A percentile compares a stretch with the other conserved stretches of the same genome.
These are phyloP conservation scores for Starmera caribaea DNA, from an alignment of 805 yeast genomes.

Conservation along the genomic window DNA sequence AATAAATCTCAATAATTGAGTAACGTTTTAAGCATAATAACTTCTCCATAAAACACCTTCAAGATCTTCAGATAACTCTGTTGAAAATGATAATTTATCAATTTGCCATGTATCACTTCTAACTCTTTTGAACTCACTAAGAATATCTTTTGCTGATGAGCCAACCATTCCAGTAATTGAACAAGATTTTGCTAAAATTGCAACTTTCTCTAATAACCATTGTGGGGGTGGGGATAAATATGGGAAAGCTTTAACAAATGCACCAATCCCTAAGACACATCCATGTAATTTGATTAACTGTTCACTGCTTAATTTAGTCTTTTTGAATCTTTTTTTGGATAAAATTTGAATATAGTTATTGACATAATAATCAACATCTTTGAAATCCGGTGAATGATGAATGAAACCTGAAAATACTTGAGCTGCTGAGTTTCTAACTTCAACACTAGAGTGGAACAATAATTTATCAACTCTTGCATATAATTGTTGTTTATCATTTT, in stretches of 20 bases:
- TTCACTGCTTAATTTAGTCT: constrained; percentile 27
- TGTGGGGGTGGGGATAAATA: constrained; percentile 83
- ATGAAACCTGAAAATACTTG: constrained; percentile 71
- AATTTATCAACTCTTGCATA: constrained; percentile 42
- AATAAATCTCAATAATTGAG: no score
- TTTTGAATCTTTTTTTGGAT: constrained; percentile 12
- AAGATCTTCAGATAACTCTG: constrained; percentile 75
- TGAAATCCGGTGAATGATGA: constrained; percentile 35
- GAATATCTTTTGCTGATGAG: constrained; percentile 67
- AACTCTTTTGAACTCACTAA: constrained; percentile 81
- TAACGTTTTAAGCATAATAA: constrained; percentile 55
- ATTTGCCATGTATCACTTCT: constrained; percentile 96
- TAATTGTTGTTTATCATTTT: constrained; percentile 37
- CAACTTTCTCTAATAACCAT: constrained; percentile 76
- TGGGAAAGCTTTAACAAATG: constrained; percentile 82
- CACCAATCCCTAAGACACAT: constrained; percentile 81
- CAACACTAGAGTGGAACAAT: constrained; percentile 54
- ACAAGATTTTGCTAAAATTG: constrained; percentile 61
- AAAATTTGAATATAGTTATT: constrained; percentile 16
- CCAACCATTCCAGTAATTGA: constrained; percentile 74
- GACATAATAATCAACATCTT: constrained; percentile 33
- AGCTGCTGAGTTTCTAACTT: constrained; percentile 68
- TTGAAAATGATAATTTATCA: constrained; percentile 65
- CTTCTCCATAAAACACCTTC: constrained; percentile 94
- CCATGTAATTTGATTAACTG: constrained; percentile 58